Evolutionary conservation across 2,329 filamentous ascomycete species (phyloP), one percentile per base, ranked within the genome.

Genomic region (Aspergillus calidoustus): DNA sequence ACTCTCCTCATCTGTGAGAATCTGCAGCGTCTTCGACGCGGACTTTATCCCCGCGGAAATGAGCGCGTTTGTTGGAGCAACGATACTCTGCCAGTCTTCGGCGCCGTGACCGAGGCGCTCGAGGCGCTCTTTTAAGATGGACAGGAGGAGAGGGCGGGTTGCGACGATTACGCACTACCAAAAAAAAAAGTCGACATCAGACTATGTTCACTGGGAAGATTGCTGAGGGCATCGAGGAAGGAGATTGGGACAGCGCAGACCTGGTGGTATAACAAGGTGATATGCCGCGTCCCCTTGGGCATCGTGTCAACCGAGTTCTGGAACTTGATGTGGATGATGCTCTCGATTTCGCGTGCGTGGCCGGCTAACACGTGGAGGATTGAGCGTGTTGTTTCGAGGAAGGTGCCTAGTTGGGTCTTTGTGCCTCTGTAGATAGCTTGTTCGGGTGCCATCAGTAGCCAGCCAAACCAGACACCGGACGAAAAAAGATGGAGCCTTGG

Each of bases 41-140:
- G 78, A 81, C 38, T 80, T 80, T 22, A 80, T 80, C 4, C 79
- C 76, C 0, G 74, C 78, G 0, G 73, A 75, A 7, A 80, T 78
- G 0, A 80, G 58, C 0, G 75, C 65, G 13, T 72, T 75, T 1
- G 76, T 79, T 1, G 71, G 72, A 2, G 66, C 67, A 0, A 79
- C 62, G 34, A 80, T 75, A 0, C 58, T 72, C 8, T 75, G 70
- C 38, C 74, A 75, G 30, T 77, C 71, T 28, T 77, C 71, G 2
- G 57, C 64, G 53, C 66, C 66, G 2, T 70, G 62, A 0, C 62
- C 64, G 0, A 77, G 59, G 7, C 69, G 72, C 0, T 78, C 73
- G 0, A 78, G 60, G 3, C 76, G 67, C 56, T 79, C 75, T 52
- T 76, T 79, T 0, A 81, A 67, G 0, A 79, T 72, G 0, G 77